Evolutionary conservation across 2,329 filamentous ascomycete species (phyloP).

Genomic region (Fusarium brevicatenulatum): DNA sequence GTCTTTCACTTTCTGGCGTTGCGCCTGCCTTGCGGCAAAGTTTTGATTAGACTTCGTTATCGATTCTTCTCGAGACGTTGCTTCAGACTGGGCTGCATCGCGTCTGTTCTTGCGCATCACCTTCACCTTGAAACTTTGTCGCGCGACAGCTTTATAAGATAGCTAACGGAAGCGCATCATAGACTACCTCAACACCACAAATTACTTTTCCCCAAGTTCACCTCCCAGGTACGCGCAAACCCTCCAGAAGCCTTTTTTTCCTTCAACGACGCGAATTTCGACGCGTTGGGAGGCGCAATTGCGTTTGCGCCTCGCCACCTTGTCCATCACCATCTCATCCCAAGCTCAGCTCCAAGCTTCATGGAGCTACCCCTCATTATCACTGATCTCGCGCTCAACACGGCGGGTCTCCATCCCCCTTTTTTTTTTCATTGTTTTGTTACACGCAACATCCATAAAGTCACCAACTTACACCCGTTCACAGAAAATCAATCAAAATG

Average conservation of each 20-base stretch:
- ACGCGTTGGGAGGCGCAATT: conserved; percentile 42
- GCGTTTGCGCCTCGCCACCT: conserved; percentile 44
- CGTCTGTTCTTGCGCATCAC: conserved; percentile 26
- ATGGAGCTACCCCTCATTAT: conserved; percentile 43
- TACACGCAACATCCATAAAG: not conserved
- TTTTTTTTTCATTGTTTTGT: not conserved
- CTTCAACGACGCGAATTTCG: conserved; percentile 23
- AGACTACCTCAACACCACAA: conserved; percentile 42
- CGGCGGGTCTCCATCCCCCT: not conserved
- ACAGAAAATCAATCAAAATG: conserved; percentile 59
- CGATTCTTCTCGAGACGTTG: conserved; percentile 32
- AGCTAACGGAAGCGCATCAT: conserved; percentile 45
- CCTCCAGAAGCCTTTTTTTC: conserved; percentile 23
- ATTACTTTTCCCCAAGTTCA: conserved; percentile 20
- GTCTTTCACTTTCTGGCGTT: conserved; percentile 47
- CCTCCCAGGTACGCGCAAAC: conserved; percentile 38
- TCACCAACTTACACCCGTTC: conserved; percentile 37
- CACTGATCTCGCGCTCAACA: not conserved
- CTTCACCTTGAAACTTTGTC: conserved; percentile 23
- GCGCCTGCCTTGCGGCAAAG: conserved; percentile 18
- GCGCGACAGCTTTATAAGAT: conserved; percentile 30
- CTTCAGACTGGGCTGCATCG: conserved; percentile 36
- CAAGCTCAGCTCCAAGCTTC: conserved; percentile 30
- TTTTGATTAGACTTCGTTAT: conserved; percentile 31
- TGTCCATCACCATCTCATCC: conserved; percentile 12